A percentile compares a stretch with the other conserved stretches of the same genome.
phyloP scores from a whole-genome alignment of 2,329 filamentous ascomycete species.

The Sporothrix phasma region DNA sequence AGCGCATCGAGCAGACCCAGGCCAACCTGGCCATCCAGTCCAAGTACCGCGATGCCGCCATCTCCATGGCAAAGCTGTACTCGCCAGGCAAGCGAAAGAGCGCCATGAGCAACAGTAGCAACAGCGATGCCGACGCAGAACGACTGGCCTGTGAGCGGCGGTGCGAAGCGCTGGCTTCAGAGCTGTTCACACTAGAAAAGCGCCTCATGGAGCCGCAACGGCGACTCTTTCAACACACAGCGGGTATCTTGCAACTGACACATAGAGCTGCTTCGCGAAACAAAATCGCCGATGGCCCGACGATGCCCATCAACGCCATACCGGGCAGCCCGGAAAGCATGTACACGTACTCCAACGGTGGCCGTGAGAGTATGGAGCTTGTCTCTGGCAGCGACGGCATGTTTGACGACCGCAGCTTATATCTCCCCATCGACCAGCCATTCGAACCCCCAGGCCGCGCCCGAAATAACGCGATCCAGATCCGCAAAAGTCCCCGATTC shows the following conservation, averaged over 20 bases:
- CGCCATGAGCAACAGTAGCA: constrained; percentile 40
- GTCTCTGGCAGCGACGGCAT: constrained; percentile 44
- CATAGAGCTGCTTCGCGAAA: constrained; percentile 56
- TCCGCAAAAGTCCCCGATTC: constrained; percentile 47
- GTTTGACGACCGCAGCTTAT: constrained; percentile 70
- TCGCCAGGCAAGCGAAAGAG: constrained; percentile 44
- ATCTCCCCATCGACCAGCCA: constrained; percentile 56
- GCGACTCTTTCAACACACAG: constrained; percentile 77
- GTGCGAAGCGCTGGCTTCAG: constrained; percentile 74
- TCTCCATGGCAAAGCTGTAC: constrained; percentile 75
- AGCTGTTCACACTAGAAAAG: constrained; percentile 72
- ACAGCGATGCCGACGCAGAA: constrained; percentile 60
- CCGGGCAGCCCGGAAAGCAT: constrained; percentile 70
- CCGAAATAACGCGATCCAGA: constrained; percentile 38
- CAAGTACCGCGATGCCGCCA: constrained; percentile 88
- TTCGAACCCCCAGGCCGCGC: constrained; percentile 33
- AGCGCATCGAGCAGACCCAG: constrained; percentile 71
- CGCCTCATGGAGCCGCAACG: constrained; percentile 64
- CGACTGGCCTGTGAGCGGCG: constrained; percentile 63
- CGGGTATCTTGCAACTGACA: constrained; percentile 82
- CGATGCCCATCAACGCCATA: constrained; percentile 43
- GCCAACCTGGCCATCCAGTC: constrained; percentile 80
- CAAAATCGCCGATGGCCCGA: constrained; percentile 27
- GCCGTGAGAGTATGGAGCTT: constrained; percentile 48
- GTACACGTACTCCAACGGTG: constrained; percentile 57